phyloP scores from a whole-genome alignment of 768 basidiomycete genomes.

The Boletus coccyginus region DNA sequence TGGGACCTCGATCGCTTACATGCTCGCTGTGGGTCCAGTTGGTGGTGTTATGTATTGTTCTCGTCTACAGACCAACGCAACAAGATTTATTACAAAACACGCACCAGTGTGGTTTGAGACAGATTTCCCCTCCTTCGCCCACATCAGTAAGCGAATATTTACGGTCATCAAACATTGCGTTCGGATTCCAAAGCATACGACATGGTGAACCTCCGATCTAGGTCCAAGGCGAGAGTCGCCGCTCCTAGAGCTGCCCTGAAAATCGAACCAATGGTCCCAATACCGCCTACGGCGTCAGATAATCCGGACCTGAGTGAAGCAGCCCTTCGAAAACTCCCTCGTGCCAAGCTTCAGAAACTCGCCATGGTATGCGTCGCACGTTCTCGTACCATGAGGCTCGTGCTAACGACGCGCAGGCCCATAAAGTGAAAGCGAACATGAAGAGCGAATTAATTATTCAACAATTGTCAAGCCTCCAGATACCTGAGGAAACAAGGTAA shows the following conservation, averaged over 20 bases:
- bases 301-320: conserved; percentile 7
- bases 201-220: conserved; percentile 9
- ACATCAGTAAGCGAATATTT: neutral
- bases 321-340: conserved; percentile 24
- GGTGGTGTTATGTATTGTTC: conserved; percentile 9
- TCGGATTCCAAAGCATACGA: neutral
- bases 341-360: conserved; percentile 25
- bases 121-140: neutral
- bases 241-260: neutral
- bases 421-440: conserved; percentile 23
- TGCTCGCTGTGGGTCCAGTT: conserved; percentile 11
- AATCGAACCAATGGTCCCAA: neutral
- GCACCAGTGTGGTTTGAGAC: neutral
- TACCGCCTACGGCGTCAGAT: neutral
- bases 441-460: conserved; percentile 28
- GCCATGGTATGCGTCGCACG: conserved; percentile 17
- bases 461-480: conserved; percentile 13
- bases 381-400: neutral
- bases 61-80: neutral
- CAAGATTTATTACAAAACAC: conserved; percentile 8
- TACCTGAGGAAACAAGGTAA: conserved; percentile 13
- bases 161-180: neutral
- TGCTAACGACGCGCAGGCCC: conserved; percentile 14
- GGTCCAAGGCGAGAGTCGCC: conserved; percentile 3
- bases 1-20: neutral